Base-by-base conservation (phyloP, 768 basidiomycete genomes). In the Mycena indigotica region DNA sequence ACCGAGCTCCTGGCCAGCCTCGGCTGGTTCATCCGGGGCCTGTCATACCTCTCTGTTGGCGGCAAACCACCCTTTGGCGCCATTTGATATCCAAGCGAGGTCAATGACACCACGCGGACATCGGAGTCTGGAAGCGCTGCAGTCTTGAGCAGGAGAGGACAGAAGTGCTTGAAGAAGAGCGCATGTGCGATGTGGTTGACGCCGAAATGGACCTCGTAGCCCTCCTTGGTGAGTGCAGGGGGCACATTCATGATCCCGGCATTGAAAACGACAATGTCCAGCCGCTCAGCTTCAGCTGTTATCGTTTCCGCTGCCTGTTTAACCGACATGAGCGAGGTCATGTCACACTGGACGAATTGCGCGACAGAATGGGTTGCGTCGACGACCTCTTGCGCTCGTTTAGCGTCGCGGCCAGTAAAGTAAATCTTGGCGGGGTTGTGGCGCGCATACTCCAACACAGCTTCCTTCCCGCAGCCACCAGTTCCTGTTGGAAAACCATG, bases 81-180 rank as follows among this genome's bases (percentile, higher is more conserved):
- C 46, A 48, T 48, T 6, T 6, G 24, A 26, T 24, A 24, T 6
- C 46, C 46, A 12, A 28, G 25, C 5, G 58, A 63, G 3, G 62
- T 59, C 17, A 59, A 12, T 16, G 55, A 58, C 24, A 55, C 70
- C 35, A 83, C 61, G 26, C 81, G 80, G 1, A 74, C 67, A 38
- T 77, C 75, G 0, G 75, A 58, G 3, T 24, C 21, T 8, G 46
- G 46, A 8, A 48, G 46, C 6, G 21, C 12, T 8, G 46, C 46
- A 8, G 62, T 58, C 15, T 46, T 49, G 2, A 55, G 40, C 13
- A 55, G 71, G 1, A 74, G 75, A 8, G 81, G 79, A 28, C 83
- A 70, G 30, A 84, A 72, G 15, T 77, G 68, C 39, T 73, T 70
- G 4, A 78, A 80, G 56, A 83, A 70, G 59, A 75, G 69, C 50